Evolutionary conservation across 164 flowering plant species (phyloP).

Genomic region (Liquidambar formosana): DNA sequence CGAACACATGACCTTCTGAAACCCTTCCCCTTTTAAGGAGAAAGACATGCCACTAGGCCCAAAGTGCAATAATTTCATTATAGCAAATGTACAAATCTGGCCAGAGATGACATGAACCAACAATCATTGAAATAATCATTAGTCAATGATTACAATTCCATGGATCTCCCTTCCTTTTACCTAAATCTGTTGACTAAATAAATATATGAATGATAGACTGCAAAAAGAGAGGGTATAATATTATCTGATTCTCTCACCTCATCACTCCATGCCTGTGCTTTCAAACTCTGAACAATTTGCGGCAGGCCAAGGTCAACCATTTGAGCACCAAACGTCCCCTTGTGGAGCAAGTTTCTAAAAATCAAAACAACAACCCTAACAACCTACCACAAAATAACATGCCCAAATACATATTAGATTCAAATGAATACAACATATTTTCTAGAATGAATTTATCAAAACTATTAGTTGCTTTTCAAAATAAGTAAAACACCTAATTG

Average conservation of each 20-base stretch:
- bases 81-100: neutral
- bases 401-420: neutral
- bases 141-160: neutral
- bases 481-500: too few relatives aligned
- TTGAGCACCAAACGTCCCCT: conserved; percentile 90
- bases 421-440: neutral
- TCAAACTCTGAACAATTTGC: conserved; percentile 85
- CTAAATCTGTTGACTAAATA: neutral
- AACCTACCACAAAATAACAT: conserved; percentile 53
- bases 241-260: conserved; percentile 58
- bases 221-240: neutral
- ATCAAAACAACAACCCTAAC: conserved; percentile 88
- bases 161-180: neutral
- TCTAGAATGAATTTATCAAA: too few relatives aligned
- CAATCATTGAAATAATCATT: neutral
- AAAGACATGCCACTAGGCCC: too few relatives aligned
- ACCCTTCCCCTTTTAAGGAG: too few relatives aligned
- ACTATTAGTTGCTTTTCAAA: too few relatives aligned
- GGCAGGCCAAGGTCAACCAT: conserved; percentile 91
- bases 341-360: conserved; percentile 76
- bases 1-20: too few relatives aligned
- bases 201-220: neutral
- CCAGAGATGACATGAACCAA: neutral
- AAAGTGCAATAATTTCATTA: too few relatives aligned
- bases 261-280: conserved; percentile 99